A percentile compares a stretch with the other conserved stretches of the same genome.
Evolutionary conservation across 305 asterid species (phyloP).

Genomic region (Fraxinus angustifolia): DNA sequence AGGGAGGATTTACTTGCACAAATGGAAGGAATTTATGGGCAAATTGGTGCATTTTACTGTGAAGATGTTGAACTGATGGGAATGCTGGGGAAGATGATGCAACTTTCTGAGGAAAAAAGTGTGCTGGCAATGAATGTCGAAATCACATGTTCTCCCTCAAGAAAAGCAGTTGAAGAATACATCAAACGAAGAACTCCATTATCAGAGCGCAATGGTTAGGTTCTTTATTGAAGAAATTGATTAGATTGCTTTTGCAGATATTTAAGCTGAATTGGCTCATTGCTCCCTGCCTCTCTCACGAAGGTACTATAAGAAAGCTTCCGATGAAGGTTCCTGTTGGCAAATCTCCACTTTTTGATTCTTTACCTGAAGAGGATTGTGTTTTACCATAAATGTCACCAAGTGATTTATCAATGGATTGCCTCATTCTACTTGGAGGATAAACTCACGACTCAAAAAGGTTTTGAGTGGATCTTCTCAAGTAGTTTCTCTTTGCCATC

Average conservation of each 20-base stretch:
- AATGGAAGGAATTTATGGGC: conserved; percentile 32
- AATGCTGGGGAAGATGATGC: conserved; percentile 32
- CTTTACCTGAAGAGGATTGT: not conserved
- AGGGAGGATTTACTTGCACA: conserved; percentile 35
- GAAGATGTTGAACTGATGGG: conserved; percentile 37
- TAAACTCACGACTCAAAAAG: not conserved
- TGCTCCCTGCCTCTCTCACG: not conserved
- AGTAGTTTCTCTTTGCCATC: not conserved
- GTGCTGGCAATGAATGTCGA: conserved; percentile 11
- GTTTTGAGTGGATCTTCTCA: not conserved
- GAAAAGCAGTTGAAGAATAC: conserved; percentile 29
- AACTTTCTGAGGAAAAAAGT: conserved; percentile 23
- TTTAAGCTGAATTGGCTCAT: conserved; percentile 1
- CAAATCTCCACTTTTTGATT: not conserved
- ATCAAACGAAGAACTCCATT: conserved; percentile 40
- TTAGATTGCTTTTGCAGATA: conserved; percentile 4
- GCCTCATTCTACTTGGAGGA: not conserved
- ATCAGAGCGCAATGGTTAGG: conserved; percentile 37
- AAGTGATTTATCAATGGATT: not conserved
- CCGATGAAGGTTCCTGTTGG: not conserved
- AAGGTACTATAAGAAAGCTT: not conserved
- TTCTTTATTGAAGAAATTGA: not conserved
- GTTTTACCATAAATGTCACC: not conserved
- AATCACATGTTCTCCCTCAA: conserved; percentile 22
- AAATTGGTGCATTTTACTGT: conserved; percentile 29